phyloP scores from a whole-genome alignment of 75 land plant species.

The Chamaecyparis obtusa region DNA sequence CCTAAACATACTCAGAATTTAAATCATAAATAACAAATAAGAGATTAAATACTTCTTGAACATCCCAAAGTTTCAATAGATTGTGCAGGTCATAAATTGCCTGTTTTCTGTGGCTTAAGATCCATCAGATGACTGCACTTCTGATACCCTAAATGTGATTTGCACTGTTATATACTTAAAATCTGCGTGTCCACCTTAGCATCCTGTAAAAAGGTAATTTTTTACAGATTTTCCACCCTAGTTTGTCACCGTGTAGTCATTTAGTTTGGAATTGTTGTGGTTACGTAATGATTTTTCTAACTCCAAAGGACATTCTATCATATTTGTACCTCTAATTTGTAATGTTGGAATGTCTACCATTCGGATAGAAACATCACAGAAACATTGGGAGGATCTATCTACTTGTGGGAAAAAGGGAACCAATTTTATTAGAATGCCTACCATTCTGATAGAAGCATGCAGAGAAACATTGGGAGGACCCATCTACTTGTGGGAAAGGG shows the following conservation, averaged over 20 bases:
- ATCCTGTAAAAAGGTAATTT: neutral
- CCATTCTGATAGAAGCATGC: neutral
- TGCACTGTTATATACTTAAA: neutral
- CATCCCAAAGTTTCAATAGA: neutral
- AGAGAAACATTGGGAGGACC: neutral
- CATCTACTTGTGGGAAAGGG: neutral
- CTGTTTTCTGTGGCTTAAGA: neutral
- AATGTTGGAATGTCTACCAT: neutral
- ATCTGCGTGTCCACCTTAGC: neutral
- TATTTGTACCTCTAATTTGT: neutral
- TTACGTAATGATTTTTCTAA: neutral
- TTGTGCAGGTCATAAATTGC: neutral
- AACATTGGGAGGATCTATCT: neutral
- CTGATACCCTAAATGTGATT: neutral
- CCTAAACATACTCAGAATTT: neutral
- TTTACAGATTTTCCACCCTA: neutral
- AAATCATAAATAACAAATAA: neutral
- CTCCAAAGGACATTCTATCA: neutral
- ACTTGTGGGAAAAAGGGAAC: neutral
- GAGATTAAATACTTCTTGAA: neutral
- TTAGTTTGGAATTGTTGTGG: neutral
- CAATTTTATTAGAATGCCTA: neutral
- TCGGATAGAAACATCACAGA: neutral
- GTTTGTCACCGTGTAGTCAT: neutral
- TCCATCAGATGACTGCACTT: neutral